Percentiles rank a stretch among this genome's conserved stretches.
phyloP scores from a whole-genome alignment of 805 yeast genomes.

The Myxozyma neotropica region DNA sequence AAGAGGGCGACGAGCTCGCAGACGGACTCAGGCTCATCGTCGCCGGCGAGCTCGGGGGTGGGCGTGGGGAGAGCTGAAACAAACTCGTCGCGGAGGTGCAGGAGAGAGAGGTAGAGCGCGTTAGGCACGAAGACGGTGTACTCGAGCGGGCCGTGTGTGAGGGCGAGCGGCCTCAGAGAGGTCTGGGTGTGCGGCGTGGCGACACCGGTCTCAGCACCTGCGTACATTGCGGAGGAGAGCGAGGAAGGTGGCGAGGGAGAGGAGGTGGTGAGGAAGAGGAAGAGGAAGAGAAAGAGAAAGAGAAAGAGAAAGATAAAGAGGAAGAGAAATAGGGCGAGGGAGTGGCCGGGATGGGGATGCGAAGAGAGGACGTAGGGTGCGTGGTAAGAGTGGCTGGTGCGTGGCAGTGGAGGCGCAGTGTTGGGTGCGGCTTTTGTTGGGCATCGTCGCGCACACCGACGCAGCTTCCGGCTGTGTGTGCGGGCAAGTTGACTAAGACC shows the following conservation, averaged over 20 bases:
- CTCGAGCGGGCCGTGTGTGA: constrained; percentile 85
- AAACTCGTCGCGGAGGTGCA: constrained; percentile 87
- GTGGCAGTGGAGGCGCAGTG: constrained; percentile 10
- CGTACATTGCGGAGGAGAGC: constrained; percentile 27
- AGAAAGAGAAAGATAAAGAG: not conserved
- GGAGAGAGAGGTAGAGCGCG: constrained; percentile 71
- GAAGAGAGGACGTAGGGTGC: not conserved
- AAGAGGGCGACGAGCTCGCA: constrained; percentile 84
- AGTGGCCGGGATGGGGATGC: not conserved
- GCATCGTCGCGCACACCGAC: no score
- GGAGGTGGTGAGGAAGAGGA: constrained; percentile 1
- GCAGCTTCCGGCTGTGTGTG: no score
- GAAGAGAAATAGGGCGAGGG: no score
- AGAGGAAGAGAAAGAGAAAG: not conserved
- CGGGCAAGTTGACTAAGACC: no score
- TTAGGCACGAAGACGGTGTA: constrained; percentile 87
- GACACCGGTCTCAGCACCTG: constrained; percentile 45
- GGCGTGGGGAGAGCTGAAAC: constrained; percentile 64
- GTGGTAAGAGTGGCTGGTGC: not conserved
- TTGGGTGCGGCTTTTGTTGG: constrained; percentile 16
- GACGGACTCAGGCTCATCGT: constrained; percentile 83
- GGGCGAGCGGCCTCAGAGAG: constrained; percentile 75
- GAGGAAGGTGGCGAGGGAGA: constrained; percentile 1
- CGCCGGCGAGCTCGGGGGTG: constrained; percentile 83
- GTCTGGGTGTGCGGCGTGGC: constrained; percentile 50